phyloP scores from a whole-genome alignment of 176 grass and related monocot genomes.

The Raddia distichophylla region DNA sequence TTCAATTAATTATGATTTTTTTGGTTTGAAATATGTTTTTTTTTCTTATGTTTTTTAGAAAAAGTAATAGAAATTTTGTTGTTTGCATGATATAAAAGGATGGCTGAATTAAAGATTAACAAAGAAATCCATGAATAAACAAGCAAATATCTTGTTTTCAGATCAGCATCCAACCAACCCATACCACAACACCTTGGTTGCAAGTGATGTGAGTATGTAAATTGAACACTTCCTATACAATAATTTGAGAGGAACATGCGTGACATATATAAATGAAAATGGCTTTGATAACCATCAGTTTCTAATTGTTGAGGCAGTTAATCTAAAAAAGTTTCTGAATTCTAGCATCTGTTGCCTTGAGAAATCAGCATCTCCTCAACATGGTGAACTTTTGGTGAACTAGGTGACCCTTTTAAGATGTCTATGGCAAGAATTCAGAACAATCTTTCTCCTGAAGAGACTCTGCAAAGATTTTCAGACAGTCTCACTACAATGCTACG shows the following conservation, averaged over 20 bases:
- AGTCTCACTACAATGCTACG: conserved; percentile 76
- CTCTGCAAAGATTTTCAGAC: conserved; percentile 65
- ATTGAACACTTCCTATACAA: not conserved
- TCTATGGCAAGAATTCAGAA: conserved; percentile 56
- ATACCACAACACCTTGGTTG: not conserved
- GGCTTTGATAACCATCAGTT: not conserved
- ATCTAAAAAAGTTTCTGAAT: conserved; percentile 2
- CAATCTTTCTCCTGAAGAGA: conserved; percentile 55
- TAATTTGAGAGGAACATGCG: not conserved
- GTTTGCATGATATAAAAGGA: too few species aligned
- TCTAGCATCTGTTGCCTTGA: not conserved
- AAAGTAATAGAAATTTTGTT: too few species aligned
- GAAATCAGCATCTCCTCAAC: conserved; percentile 14
- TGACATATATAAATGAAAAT: not conserved
- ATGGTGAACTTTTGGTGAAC: conserved; percentile 1
- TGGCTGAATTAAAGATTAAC: too few species aligned
- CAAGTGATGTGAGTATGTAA: not conserved
- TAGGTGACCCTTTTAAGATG: conserved; percentile 87
- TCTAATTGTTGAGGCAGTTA: not conserved
- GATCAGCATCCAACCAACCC: too few species aligned
- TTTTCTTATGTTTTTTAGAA: too few species aligned
- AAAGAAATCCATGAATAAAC: too few species aligned
- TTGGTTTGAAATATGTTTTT: too few species aligned
- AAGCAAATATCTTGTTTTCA: too few species aligned
- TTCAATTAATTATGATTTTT: too few species aligned